Conservation (phyloP, 2,329 filamentous ascomycete species). For the Lecanoromycetidae sp. region DNA sequence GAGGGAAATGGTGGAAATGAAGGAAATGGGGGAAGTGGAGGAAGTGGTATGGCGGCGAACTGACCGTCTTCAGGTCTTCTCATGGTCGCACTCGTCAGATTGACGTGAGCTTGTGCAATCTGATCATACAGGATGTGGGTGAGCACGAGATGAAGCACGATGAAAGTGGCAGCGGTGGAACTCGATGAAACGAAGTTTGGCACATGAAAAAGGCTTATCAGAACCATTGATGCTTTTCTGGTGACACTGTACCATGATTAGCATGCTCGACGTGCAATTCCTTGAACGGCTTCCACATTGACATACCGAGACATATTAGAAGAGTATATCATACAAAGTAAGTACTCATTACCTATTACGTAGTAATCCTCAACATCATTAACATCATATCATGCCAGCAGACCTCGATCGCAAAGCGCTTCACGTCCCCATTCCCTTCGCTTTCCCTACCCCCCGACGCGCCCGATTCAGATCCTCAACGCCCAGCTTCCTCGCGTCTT, state of each 20-base stretch:
- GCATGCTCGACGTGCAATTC: not conserved
- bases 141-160: too few species aligned
- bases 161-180: too few species aligned
- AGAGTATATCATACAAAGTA: not conserved
- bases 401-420: not conserved
- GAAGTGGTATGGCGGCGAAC: too few species aligned
- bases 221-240: not conserved
- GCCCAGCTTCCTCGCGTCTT: not conserved
- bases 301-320: not conserved
- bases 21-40: too few species aligned
- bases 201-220: too few species aligned
- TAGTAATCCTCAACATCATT: not conserved
- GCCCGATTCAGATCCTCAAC: not conserved
- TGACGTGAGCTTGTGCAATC: too few species aligned
- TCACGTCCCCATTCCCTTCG: not conserved
- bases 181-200: too few species aligned
- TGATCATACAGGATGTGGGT: too few species aligned
- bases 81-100: too few species aligned
- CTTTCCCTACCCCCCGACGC: not conserved
- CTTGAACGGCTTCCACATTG: not conserved
- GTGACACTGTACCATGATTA: not conserved
- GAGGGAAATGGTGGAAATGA: too few species aligned
- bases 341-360: not conserved
- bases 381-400: not conserved
- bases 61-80: too few species aligned